phyloP scores from a whole-genome alignment of 441 rosid species.

The Iberis amara region DNA sequence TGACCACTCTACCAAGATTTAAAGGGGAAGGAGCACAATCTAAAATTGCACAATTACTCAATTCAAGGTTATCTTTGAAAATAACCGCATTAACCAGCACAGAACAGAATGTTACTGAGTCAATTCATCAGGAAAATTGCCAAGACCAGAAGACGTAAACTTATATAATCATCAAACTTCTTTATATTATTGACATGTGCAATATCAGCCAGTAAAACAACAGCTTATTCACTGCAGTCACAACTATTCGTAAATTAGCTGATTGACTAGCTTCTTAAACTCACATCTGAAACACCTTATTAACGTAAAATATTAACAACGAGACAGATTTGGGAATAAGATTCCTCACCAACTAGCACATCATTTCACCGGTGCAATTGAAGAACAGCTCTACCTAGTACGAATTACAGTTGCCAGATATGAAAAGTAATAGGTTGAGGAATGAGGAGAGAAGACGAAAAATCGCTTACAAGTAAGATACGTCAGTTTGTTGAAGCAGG shows the following conservation, averaged over 20 bases:
- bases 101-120: conserved; percentile 13
- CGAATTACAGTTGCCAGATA: conserved; percentile 17
- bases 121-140: conserved; percentile 13
- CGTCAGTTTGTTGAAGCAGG: conserved; percentile 66
- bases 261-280: conserved; percentile 8
- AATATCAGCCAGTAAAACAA: conserved; percentile 18
- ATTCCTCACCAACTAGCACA: conserved; percentile 6
- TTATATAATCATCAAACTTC: conserved; percentile 8
- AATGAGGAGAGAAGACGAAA: conserved; percentile 14
- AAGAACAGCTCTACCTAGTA: conserved; percentile 3
- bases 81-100: neutral
- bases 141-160: conserved; percentile 14
- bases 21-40: neutral
- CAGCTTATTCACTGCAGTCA: neutral
- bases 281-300: conserved; percentile 1
- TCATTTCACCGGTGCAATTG: conserved; percentile 2
- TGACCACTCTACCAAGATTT: conserved; percentile 14
- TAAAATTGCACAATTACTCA: neutral
- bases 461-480: conserved; percentile 80
- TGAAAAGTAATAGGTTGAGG: conserved; percentile 13
- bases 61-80: neutral
- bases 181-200: neutral
- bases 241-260: conserved; percentile 3
- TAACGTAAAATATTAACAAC: conserved; percentile 1
- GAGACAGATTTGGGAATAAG: neutral